Percentiles rank a stretch among this genome's conserved stretches.
phyloP scores from a whole-genome alignment of 345 rosid species.

The Salix exigua region DNA sequence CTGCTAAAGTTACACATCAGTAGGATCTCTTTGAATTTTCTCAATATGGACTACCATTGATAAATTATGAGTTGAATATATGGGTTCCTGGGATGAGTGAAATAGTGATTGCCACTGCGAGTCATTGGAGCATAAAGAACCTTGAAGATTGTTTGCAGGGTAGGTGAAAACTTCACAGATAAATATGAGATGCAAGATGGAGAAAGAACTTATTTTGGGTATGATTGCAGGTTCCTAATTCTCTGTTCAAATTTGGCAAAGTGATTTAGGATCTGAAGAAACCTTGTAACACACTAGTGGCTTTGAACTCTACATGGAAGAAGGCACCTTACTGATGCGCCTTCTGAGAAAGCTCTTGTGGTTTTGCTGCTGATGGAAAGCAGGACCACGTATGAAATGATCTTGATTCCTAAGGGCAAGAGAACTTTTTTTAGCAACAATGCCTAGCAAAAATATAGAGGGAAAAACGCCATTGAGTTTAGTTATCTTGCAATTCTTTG shows the following conservation, averaged over 20 bases:
- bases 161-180: neutral
- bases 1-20: neutral
- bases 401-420: neutral
- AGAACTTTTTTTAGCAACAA: no score
- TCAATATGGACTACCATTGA: neutral
- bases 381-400: neutral
- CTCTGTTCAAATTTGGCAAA: neutral
- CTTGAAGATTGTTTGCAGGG: neutral
- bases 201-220: neutral
- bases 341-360: neutral
- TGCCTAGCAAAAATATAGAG: no score
- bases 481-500: no score
- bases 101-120: neutral
- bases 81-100: neutral
- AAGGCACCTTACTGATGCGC: neutral
- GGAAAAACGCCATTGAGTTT: no score
- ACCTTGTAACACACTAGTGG: neutral
- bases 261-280: neutral
- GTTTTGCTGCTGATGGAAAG: neutral
- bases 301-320: neutral
- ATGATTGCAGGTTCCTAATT: neutral
- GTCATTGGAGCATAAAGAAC: neutral
- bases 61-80: neutral
- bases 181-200: neutral
- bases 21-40: neutral